Base-by-base conservation (phyloP, 202 grass and related monocot genomes). In the Thinopyrum obtusiflorum region DNA sequence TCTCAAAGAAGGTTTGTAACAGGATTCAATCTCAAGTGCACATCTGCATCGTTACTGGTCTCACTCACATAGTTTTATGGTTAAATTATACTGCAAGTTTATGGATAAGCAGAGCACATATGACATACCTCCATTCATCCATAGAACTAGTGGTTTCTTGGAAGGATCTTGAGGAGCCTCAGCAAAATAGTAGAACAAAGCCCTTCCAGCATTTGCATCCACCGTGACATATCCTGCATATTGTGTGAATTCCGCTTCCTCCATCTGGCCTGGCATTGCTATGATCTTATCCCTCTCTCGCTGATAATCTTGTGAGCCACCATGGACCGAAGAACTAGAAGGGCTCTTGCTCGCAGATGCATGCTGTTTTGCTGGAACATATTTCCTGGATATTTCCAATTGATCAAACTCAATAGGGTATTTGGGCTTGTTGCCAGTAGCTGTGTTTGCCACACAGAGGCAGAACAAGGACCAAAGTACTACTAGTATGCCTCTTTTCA, bases 181-280 rank as follows among this genome's bases (percentile, higher is more conserved):
- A 70, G 73, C 85, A 82, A 92, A 89, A 76, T 89, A 92, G 82
- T 89, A 92, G 85, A 92, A 92, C 81, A 92, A 81, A 67, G 85
- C 91, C 57, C 91, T 87, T 84, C 87, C 87, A 40, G 84, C 70
- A 35, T 81, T 82, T 80, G 71, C 71, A 84, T 92, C 82, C 64
- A 89, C 91, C 0, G 82, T 92, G 62, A 92, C 61, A 78, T 92
- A 92, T 71, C 91, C 87, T 68, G 87, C 84, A 68, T 87, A 89
- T 64, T 92, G 91, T 65, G 73, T 40, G 76, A 92, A 89, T 33
- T 74, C 73, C 65, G 51, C 82, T 70, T 65, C 62, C 33, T 69
- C 70, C 42, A 61, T 70, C 86, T 89, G 81, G 64, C 91, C 91
- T 71, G 91, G 91, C 81, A 92, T 64, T 49, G 13, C 20, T 76